Percentiles rank a stretch among this genome's conserved stretches.
These are phyloP conservation scores for Rubia tinctorum DNA, from an alignment of 305 asterid species.

Conservation along the genomic window DNA sequence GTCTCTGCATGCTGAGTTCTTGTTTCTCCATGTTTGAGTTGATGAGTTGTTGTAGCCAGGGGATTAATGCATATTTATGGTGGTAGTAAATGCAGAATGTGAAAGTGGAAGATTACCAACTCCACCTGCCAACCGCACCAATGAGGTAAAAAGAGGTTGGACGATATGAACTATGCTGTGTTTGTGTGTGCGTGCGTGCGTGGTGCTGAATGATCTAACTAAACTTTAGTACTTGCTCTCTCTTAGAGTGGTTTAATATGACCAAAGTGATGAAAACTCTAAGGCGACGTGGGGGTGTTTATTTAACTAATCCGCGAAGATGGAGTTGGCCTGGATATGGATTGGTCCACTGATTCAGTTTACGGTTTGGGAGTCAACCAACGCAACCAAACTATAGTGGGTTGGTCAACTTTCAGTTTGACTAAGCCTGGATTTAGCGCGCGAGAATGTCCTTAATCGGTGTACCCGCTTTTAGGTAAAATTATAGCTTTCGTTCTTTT, in stretches of 20 bases:
- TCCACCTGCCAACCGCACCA: conserved; percentile 49
- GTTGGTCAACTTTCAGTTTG: background rate
- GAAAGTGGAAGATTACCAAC: conserved; percentile 20
- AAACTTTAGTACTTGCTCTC: too few species aligned
- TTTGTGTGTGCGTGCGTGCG: background rate
- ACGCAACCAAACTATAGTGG: background rate
- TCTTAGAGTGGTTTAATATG: background rate
- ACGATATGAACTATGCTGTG: background rate
- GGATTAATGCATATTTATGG: background rate
- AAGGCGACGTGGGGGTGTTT: conserved; percentile 2
- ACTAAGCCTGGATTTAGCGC: background rate
- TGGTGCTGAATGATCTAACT: background rate
- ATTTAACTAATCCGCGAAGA: conserved; percentile 7
- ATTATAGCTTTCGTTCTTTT: too few species aligned
- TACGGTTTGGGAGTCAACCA: background rate
- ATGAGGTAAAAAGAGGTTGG: conserved; percentile 14
- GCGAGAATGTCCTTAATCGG: too few species aligned
- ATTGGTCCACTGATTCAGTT: too few species aligned
- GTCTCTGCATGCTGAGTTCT: too few species aligned
- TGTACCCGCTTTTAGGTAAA: too few species aligned
- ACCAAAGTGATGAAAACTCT: background rate
- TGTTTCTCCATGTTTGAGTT: conserved; percentile 40
- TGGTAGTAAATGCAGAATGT: background rate
- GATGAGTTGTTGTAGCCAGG: background rate
- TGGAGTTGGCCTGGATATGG: background rate